phyloP scores from a whole-genome alignment of 1,284 basidiomycete genomes.

The Ganoderma resinaceum region DNA sequence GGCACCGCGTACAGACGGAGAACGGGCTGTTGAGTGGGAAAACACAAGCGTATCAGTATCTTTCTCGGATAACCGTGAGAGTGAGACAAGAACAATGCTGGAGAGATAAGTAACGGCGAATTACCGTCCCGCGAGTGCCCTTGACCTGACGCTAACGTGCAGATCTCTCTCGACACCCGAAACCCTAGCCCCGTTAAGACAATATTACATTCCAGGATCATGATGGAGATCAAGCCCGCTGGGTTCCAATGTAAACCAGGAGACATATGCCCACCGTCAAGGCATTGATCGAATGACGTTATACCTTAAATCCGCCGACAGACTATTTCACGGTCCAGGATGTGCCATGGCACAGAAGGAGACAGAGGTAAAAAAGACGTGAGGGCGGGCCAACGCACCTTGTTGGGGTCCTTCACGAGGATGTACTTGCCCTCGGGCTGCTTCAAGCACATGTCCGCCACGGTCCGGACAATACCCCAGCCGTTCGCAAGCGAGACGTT shows the following conservation, averaged over 20 bases:
- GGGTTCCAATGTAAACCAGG: constrained; percentile 7
- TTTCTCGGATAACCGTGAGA: constrained; percentile 2
- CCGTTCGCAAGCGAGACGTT: constrained; percentile 96
- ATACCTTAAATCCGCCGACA: constrained; percentile 8
- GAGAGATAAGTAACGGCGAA: constrained; percentile 20
- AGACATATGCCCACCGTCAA: constrained; percentile 3
- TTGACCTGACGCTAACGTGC: neutral
- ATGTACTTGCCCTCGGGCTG: constrained; percentile 98
- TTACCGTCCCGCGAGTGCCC: constrained; percentile 7
- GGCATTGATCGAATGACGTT: constrained; percentile 25
- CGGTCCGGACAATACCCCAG: constrained; percentile 97
- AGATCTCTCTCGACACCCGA: neutral
- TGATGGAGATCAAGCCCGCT: constrained; percentile 12
- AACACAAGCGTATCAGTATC: constrained; percentile 13
- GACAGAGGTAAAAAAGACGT: constrained; percentile 15
- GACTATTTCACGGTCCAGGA: constrained; percentile 14
- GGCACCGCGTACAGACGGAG: constrained; percentile 95
- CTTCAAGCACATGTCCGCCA: constrained; percentile 92
- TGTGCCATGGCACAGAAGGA: constrained; percentile 5
- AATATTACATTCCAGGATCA: neutral
- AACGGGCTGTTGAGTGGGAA: constrained; percentile 68
- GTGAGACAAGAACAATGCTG: neutral
- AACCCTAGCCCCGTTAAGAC: neutral
- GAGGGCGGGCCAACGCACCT: constrained; percentile 60
- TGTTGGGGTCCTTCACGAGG: constrained; percentile 95